Percentiles rank a stretch among this genome's conserved stretches.
Evolutionary conservation across 106 monocot species (phyloP).

Genomic region (Phalaenopsis aphrodite): DNA sequence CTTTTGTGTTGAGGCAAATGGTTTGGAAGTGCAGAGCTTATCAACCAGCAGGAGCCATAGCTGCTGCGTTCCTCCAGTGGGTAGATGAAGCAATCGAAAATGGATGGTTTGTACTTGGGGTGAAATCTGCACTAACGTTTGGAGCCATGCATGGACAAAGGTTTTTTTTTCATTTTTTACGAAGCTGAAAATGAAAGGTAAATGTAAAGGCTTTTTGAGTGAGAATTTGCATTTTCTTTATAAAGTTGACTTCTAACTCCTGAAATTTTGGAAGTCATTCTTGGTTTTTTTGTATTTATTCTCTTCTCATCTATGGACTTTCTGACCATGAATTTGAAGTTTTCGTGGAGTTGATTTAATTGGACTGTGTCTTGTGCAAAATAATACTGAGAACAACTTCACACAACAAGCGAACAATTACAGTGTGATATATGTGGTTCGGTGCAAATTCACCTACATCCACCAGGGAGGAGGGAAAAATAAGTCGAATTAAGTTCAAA

Average conservation of each 20-base stretch:
- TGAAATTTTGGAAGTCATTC: neutral
- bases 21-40: neutral
- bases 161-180: neutral
- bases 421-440: too few relatives aligned
- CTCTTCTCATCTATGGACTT: neutral
- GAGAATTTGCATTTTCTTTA: neutral
- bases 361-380: too few relatives aligned
- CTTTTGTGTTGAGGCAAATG: neutral
- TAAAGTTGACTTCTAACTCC: neutral
- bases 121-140: neutral
- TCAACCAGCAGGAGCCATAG: neutral
- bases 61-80: neutral
- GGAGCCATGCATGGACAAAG: neutral
- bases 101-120: neutral
- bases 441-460: too few relatives aligned
- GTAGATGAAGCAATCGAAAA: neutral
- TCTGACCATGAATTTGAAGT: neutral
- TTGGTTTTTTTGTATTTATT: neutral
- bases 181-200: neutral
- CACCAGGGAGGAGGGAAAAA: too few relatives aligned
- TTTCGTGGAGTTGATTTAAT: neutral
- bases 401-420: too few relatives aligned
- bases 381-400: too few relatives aligned
- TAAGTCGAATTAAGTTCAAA: too few relatives aligned
- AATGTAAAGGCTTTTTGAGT: neutral